Evolutionary conservation across 1,139 yeast genomes (phyloP), one percentile per base, ranked within the genome.

Genomic region (Arxiozyma slooffiae): DNA sequence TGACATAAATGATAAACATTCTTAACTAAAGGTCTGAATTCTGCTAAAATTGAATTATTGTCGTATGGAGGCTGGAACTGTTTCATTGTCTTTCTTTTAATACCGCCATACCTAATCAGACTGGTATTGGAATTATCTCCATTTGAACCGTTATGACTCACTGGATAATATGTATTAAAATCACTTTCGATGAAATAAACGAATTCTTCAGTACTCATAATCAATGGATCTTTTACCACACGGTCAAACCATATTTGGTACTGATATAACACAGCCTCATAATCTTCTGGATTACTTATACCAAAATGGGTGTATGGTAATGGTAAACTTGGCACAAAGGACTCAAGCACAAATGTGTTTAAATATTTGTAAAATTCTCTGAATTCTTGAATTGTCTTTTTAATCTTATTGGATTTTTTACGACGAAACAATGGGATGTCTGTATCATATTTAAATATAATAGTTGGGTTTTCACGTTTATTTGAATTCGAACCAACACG

Each of bases 21-120:
- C 67, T 94, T 92, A 43, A 90, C 82, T 59, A 84, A 63, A 0
- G 98, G 98, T 53, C 98, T 73, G 66, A 90, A 87, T 48, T 79
- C 84, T 1, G 94, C 92, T 53, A 92, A 75, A 53, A 84, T 94
- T 41, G 77, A 75, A 48, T 81, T 83, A 46, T 88, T 94, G 67
- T 94, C 98, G 60, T 83, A 86, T 0, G 98, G 98, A 1, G 94
- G 87, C 30, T 87, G 84, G 51, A 90, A 76, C 65, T 92, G 98
- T 65, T 92, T 92, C 62, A 92, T 75, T 2, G 97, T 90, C 64
- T 85, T 86, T 48, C 98, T 78, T 55, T 83, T 80, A 41, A 92
- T 67, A 0, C 97, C 98, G 73, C 52, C 49, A 50, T 24, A 22
- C 18, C 78, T 73, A 26, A 77, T 74, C 4, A 42, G 30, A 24